phyloP scores from a whole-genome alignment of 805 yeast genomes.

The Yarrowia deformans region DNA sequence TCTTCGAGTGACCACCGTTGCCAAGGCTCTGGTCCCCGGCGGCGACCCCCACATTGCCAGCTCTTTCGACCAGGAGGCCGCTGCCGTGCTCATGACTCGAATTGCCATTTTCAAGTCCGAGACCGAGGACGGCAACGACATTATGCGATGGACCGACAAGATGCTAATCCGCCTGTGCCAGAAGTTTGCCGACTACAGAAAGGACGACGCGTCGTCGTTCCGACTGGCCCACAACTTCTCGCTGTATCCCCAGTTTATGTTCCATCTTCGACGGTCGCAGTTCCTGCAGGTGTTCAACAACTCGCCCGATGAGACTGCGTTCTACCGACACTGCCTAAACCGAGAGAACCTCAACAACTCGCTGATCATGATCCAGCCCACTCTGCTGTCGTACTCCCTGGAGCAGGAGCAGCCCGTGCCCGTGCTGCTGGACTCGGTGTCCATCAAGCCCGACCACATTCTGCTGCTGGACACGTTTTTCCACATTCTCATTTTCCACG shows the following conservation, averaged over 20 bases:
- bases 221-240: conserved; percentile 78
- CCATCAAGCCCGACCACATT: conserved; percentile 83
- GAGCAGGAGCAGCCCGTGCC: conserved; percentile 81
- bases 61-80: conserved; percentile 95
- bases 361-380: conserved; percentile 95
- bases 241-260: conserved; percentile 91
- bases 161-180: conserved; percentile 83
- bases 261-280: conserved; percentile 90
- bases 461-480: conserved; percentile 89
- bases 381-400: conserved; percentile 80
- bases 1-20: conserved; percentile 84
- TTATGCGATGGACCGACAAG: conserved; percentile 89
- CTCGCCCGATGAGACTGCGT: conserved; percentile 97
- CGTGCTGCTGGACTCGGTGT: conserved; percentile 86
- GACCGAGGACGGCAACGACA: conserved; percentile 88
- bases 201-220: conserved; percentile 79
- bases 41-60: conserved; percentile 58
- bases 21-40: conserved; percentile 55
- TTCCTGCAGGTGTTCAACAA: conserved; percentile 91
- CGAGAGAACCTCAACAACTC: conserved; percentile 90
- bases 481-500: conserved; percentile 91
- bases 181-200: conserved; percentile 84
- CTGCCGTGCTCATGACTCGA: conserved; percentile 86
- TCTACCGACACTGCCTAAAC: conserved; percentile 85
- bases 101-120: conserved; percentile 78